Base-by-base conservation (phyloP, 2,329 filamentous ascomycete species). In the Nemania sp. region DNA sequence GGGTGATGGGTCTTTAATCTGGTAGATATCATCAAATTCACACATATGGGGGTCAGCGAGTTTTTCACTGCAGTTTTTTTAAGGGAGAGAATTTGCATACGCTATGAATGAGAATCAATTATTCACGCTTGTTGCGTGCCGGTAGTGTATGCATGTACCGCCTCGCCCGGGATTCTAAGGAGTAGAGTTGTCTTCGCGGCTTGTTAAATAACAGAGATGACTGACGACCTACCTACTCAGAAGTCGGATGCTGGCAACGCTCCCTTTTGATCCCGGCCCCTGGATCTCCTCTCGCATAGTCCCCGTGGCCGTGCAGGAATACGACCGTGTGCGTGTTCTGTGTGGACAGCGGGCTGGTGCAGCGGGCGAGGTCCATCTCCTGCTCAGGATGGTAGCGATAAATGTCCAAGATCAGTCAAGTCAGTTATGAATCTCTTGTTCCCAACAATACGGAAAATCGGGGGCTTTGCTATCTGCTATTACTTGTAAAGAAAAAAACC, bases 271-370 rank as follows among this genome's bases (percentile, higher is more conserved):
- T 0, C 80, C 80, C 0, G 67, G 59, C 1, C 69, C 68, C 65
- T 82, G 79, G 2, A 80, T 62, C 1, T 79, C 76, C 58, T 83
- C 78, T 12, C 71, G 72, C 73, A 18, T 61, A 75, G 67, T 80
- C 78, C 35, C 78, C 78, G n/a, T 78, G 78, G 21, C 77, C 78
- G 66, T 81, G 79, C 47, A 81, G 70, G 68, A 81, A 80, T 61
- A 81, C 67, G 37, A 79, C 71, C 1, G 78, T 81, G 66, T 80
- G 77, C 0, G 77, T 76, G 69, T 79, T 78, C 35, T n/a, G 4
- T 12, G 35, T 39, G 35, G 35, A 13, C 11, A 11, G 35, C 15
- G 11, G 11, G 15, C 5, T 39, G 15, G 12, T n/a, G 35, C 35
- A n/a, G 35, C 11, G 11, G 15, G 4, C 35, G 35, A 39, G 35